Base-by-base conservation (phyloP, 2,329 filamentous ascomycete species). In the Aureobasidium sp. region DNA sequence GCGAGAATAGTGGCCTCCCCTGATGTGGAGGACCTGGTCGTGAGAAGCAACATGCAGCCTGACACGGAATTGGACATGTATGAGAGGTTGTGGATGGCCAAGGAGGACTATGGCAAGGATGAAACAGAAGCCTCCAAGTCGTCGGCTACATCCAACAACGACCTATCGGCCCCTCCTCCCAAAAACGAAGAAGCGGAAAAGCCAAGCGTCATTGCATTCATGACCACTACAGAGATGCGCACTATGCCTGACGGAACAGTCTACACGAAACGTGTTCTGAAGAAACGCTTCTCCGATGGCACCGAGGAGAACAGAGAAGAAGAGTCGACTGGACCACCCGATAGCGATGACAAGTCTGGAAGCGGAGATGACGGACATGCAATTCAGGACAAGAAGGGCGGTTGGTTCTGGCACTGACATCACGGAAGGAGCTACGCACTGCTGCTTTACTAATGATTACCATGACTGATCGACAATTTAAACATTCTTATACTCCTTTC, bases 221-320 rank as follows among this genome's bases (percentile, higher is more conserved):
- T 83, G 45, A 85, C 81, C 1, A 83, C 78, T 0, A 86, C 82
- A 2, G 78, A 84, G 64, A 80, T 81, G 3, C 79, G 76, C 4
- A 79, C 78, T 2, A 73, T 80, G 2, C 75, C 81, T 0, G 83
- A 86, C 68, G 84, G 84, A 13, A 81, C 80, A 0, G 72, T 85
- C 2, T 80, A 81, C 9, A 86, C 81, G 0, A 84, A 81, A 66
- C 78, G 79, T 1, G 73, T 84, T 10, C 72, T 83, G 16, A 86
- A 82, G 64, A 82, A 81, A 67, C 77, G 81, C 3, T 87, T 85
- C 66, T 75, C 80, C 1, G 83, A 86, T 72, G 84, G 84, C 0
- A 76, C 78, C 3, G 84, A 86, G 67, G 83, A 86, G 69, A 82
- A 72, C 37, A 78, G 80, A 9, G 81, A 85, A 66, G 82, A 79